Percentiles rank a stretch among this genome's conserved stretches.
Conservation (phyloP, 441 rosid genomes). For the Euphorbia schlechtendalii region DNA sequence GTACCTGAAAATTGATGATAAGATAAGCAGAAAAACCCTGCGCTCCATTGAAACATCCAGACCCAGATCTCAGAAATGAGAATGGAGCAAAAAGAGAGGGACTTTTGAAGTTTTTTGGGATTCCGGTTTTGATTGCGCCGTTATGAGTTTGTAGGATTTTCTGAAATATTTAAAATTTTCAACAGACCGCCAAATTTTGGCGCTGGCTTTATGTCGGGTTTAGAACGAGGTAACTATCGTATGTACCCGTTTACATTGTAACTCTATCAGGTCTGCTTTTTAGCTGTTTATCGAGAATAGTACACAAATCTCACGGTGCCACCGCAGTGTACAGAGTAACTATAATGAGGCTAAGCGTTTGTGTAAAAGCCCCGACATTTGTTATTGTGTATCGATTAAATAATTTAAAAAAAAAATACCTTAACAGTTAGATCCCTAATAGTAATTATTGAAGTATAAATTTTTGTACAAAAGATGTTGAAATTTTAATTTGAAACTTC, state of each 20-base stretch:
- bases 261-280: not conserved
- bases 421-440: no score
- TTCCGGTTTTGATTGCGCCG: slow-evolving; percentile 10
- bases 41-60: not conserved
- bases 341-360: not conserved
- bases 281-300: no score
- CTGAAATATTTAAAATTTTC: slow-evolving; percentile 19
- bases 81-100: not conserved
- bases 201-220: slow-evolving; percentile 9
- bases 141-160: not conserved
- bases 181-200: slow-evolving; percentile 25
- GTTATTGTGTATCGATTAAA: no score
- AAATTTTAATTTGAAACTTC: no score
- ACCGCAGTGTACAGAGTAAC: not conserved
- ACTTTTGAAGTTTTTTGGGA: not conserved
- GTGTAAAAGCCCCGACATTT: no score
- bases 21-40: not conserved
- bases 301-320: not conserved
- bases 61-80: slow-evolving; percentile 17
- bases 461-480: no score
- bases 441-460: no score
- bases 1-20: slow-evolving; percentile 20
- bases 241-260: not conserved
- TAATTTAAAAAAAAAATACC: no score
- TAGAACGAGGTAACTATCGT: not conserved